Conservation (phyloP, 108 stramenopile species). For the Skeletonema costatum region DNA sequence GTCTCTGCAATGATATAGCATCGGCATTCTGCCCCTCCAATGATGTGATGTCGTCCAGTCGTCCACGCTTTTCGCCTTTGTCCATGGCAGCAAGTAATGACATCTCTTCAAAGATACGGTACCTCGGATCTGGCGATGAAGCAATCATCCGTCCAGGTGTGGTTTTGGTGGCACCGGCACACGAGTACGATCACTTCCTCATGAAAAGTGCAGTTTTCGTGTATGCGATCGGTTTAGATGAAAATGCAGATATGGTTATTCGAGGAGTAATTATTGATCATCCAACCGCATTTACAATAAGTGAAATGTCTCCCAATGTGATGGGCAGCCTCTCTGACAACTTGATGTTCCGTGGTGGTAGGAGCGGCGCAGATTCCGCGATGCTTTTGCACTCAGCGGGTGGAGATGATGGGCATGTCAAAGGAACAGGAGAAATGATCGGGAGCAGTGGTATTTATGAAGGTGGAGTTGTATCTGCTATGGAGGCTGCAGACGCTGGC, state of each 20-base stretch:
- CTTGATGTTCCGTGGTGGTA: constrained; percentile 75
- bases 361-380: constrained; percentile 58
- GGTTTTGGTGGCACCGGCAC: constrained; percentile 70
- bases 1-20: not conserved
- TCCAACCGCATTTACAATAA: constrained; percentile 82
- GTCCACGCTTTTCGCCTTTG: not conserved
- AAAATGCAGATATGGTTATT: constrained; percentile 69
- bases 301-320: constrained; percentile 69
- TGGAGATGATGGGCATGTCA: constrained; percentile 39
- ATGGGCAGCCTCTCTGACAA: constrained; percentile 51
- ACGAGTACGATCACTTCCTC: constrained; percentile 83
- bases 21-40: not conserved
- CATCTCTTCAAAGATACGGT: constrained; percentile 26
- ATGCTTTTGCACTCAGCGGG: constrained; percentile 72
- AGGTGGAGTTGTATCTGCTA: constrained; percentile 66
- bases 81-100: not conserved
- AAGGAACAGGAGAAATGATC: constrained; percentile 55
- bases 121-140: constrained; percentile 67
- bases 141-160: constrained; percentile 75
- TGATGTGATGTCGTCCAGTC: not conserved
- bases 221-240: constrained; percentile 75
- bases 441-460: constrained; percentile 75
- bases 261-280: constrained; percentile 86
- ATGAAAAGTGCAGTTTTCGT: constrained; percentile 77
- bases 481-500: constrained; percentile 48